phyloP scores from a whole-genome alignment of 2,329 filamentous ascomycete species.

The Trichoderma brevicompactum region DNA sequence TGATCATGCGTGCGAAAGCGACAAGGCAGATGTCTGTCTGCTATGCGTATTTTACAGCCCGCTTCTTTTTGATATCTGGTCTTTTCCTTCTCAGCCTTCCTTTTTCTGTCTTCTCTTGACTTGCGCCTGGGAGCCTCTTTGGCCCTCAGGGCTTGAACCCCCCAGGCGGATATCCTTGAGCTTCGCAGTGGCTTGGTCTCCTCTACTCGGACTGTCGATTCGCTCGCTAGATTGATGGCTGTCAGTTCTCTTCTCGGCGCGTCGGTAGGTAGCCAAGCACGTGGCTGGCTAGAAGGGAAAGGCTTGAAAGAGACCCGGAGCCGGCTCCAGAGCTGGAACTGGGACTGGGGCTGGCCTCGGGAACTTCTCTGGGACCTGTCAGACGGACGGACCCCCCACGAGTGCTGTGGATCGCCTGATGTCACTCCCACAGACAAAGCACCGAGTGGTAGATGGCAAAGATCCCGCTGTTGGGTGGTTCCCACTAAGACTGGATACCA shows the following conservation, averaged over 20 bases:
- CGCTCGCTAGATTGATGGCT: not conserved
- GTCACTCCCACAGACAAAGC: not conserved
- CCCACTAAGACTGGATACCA: not conserved
- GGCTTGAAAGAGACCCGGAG: not conserved
- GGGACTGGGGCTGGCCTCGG: not conserved
- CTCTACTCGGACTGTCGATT: not conserved
- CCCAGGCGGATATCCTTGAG: not conserved
- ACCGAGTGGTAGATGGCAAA: not conserved
- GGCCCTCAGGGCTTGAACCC: not conserved
- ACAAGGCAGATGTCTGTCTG: not conserved
- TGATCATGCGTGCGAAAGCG: not conserved
- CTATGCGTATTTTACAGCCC: too few relatives aligned
- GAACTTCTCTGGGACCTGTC: not conserved
- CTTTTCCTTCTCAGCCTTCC: not conserved
- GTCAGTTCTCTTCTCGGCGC: not conserved
- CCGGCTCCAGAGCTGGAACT: not conserved
- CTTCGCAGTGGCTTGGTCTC: not conserved
- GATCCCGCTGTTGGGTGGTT: not conserved
- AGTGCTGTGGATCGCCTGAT: not conserved
- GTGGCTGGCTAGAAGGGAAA: not conserved
- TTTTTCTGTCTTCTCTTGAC: not conserved
- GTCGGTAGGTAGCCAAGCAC: not conserved
- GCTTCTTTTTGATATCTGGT: too few relatives aligned
- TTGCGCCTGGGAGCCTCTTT: not conserved
- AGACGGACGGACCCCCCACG: not conserved